Base-by-base conservation (phyloP, 345 rosid genomes). In the Geranium rotundifolium region DNA sequence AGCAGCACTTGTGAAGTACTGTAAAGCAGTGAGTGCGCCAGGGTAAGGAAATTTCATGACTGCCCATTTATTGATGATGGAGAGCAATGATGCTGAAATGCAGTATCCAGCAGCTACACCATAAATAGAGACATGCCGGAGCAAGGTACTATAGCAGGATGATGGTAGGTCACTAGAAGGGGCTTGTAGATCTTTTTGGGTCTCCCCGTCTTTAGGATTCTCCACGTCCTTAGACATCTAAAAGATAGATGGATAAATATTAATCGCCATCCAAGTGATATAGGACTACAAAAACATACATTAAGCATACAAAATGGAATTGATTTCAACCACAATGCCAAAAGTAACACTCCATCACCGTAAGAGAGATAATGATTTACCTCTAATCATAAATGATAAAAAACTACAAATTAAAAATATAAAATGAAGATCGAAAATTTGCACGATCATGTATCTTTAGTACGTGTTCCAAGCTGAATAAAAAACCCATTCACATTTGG, bases 11-110 rank as follows among this genome's bases (percentile, higher is more conserved):
- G 92, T 86, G 56, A 93, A 78, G 77, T 93, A 93, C 72, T 93
- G 96, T 65, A 93, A 69, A 18, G 97, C 99, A 1, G 99, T 93
- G 17, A 93, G 79, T 1, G 97, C 96, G 29, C 99, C 97, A 0
- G 99, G 99, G 63, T 88, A 90, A 37, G 99, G 99, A 69, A 93
- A 93, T 71, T 86, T 85, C 95, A 86, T 93, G 66, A 93, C 69
- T 10, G 99, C 97, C 97, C 96, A 93, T 77, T 93, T 93, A 80
- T 93, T 90, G 78, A 93, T 90, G 77, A 93, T 88, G 10, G 97
- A 93, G 61, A 90, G 95, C 63, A 93, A 77, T 54, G 96, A 85
- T n/a, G 97, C 97, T 18, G 99, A 90, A 67, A 90, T 67, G 69
- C 99, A 90, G 67, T 93, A 93, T 4, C 97, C 97, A 0, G 88